These are phyloP conservation scores for Citrus sinensis DNA, from an alignment of 345 rosid genomes.

Conservation along the genomic window DVS_A1.0 CM039168.1:6202001-6202500, in stretches of 20 bases:
- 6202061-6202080: slow-evolving; percentile 88
- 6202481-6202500: slow-evolving; percentile 47
- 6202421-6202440: slow-evolving; percentile 46
- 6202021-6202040: slow-evolving; percentile 93
- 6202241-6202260: slow-evolving; percentile 97
- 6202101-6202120: slow-evolving; percentile 89
- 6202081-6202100: slow-evolving; percentile 98
- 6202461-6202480: slow-evolving; percentile 85
- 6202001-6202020: neutral
- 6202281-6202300: slow-evolving; percentile 54
- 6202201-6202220: slow-evolving; percentile 46
- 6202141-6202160: slow-evolving; percentile 8
- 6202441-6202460: slow-evolving; percentile 45
- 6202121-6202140: slow-evolving; percentile 38
- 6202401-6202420: slow-evolving; percentile 86
- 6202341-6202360: slow-evolving; percentile 34
- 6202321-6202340: slow-evolving; percentile 60
- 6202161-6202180: slow-evolving; percentile 2
- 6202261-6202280: slow-evolving; percentile 94
- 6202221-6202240: slow-evolving; percentile 56
- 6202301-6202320: slow-evolving; percentile 60
- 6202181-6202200: slow-evolving; percentile 5
- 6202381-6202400: slow-evolving; percentile 56
- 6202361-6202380: slow-evolving; percentile 36
- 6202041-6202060: slow-evolving; percentile 83